A percentile compares a stretch with the other conserved stretches of the same genome.
Evolutionary conservation across 805 yeast genomes (phyloP).

Genomic region (Pichia deserticola): DNA sequence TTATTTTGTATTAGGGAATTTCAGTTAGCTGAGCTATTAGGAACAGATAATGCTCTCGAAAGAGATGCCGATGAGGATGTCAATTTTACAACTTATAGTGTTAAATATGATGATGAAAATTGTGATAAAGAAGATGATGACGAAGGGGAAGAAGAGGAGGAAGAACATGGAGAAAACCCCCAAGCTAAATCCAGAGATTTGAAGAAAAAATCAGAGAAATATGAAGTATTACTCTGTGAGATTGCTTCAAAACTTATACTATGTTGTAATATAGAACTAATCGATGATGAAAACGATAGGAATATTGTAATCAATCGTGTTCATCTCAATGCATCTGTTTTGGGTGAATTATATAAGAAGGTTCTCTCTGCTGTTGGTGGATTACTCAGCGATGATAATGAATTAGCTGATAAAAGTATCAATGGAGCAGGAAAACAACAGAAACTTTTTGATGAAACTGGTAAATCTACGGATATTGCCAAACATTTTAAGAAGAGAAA

Average conservation of each 20-base stretch:
- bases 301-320: slow-evolving; percentile 15
- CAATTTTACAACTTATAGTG: slow-evolving; percentile 16
- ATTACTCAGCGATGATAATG: background rate
- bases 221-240: slow-evolving; percentile 14
- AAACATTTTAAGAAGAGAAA: background rate
- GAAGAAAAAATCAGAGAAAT: slow-evolving; percentile 10
- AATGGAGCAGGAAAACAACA: background rate
- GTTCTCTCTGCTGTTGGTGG: slow-evolving; percentile 5
- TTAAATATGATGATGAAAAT: background rate
- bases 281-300: slow-evolving; percentile 2
- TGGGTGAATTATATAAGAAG: slow-evolving; percentile 18
- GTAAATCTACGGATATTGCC: background rate
- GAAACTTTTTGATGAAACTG: slow-evolving; percentile 5
- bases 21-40: slow-evolving; percentile 31
- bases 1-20: slow-evolving; percentile 45
- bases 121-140: slow-evolving; percentile 9
- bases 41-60: slow-evolving; percentile 32
- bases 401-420: background rate
- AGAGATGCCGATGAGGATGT: slow-evolving; percentile 45
- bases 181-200: background rate
- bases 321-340: slow-evolving; percentile 15
- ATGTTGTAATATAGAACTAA: slow-evolving; percentile 4
- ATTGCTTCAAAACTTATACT: slow-evolving; percentile 19
- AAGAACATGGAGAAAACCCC: background rate
- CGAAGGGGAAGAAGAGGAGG: background rate